Evolutionary conservation across 331 rosid genomes (phyloP), one percentile per base, ranked within the genome.

Genomic region (Arachis monticola): DNA sequence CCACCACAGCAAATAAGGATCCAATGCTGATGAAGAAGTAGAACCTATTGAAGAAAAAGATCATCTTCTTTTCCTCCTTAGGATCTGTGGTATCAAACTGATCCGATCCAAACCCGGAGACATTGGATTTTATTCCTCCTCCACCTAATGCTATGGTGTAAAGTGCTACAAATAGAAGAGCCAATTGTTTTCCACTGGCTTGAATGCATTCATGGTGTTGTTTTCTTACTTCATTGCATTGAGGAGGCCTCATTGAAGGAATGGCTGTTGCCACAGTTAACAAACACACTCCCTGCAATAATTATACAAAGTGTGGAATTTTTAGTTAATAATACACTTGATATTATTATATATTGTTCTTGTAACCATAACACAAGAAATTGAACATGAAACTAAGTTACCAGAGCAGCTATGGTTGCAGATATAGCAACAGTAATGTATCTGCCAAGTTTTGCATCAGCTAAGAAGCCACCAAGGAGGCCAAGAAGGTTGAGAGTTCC

Each of bases 21-120:
- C 99, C 97, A 5, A 87, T 72, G 72, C 97, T 92, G 17, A 94
- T 83, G 14, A 79, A 82, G 66, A 92, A 92, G 61, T 91, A 94
- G 90, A 94, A 90, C 70, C 99, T 92, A 12, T 94, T 94, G 92
- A 94, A 92, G 97, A 92, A 94, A 75, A 92, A 94, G 6, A 94
- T 65, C 99, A 94, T 94, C 46, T 85, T 81, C 80, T 82, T 92
- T 62, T 92, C 96, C 67, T 92, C 99, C 79, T 83, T 92, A 0
- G 96, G 97, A 77, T 94, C 90, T 10, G 60, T 14, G 4, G 7
- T 53, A 7, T 92, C 93, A n/a, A 94, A 94, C 60, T 94, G 97
- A n/a, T 94, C 97, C 0, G 97, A 88, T 48, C 99, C 96, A 7
- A 92, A 94, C 1, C 99, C 97, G 0, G 99, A 94, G 55, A 94